Percentiles rank a stretch among this genome's conserved stretches.
These are phyloP conservation scores for Xerophyta viscosa DNA, from an alignment of 106 monocot genomes.

Conservation along the genomic window DNA sequence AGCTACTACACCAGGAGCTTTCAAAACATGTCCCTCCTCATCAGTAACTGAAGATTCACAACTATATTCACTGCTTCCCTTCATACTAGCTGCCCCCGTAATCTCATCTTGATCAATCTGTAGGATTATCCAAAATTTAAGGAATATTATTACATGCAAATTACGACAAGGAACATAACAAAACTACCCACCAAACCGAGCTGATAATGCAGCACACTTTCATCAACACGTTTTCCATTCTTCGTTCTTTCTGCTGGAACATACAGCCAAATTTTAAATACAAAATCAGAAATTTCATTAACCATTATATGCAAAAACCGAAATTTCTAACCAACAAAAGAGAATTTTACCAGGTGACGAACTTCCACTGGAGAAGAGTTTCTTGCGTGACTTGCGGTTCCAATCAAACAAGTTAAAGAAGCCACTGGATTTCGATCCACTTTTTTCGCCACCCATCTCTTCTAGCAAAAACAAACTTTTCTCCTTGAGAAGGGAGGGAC, in stretches of 20 bases:
- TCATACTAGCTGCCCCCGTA: constrained; percentile 36
- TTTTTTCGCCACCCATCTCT: constrained; percentile 54
- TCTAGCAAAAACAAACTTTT: not conserved
- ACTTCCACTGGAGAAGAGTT: constrained; percentile 46
- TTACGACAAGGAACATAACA: not conserved
- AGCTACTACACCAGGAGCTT: constrained; percentile 83
- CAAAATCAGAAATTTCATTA: not conserved
- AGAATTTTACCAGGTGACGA: constrained; percentile 57
- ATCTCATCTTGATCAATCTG: constrained; percentile 65
- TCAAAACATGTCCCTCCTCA: constrained; percentile 58
- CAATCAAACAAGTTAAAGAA: constrained; percentile 92
- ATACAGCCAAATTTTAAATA: not conserved
- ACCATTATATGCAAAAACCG: not conserved
- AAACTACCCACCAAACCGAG: constrained; percentile 44
- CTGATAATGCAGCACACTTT: constrained; percentile 18
- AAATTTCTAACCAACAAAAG: not conserved
- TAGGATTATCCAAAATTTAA: not conserved
- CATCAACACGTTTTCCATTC: constrained; percentile 36
- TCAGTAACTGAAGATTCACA: constrained; percentile 89
- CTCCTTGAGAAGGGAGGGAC: too few species aligned
- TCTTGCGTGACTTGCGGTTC: constrained; percentile 87
- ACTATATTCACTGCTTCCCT: constrained; percentile 74
- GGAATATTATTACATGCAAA: not conserved
- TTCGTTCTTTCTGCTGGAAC: constrained; percentile 43
- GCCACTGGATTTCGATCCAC: constrained; percentile 40